These are phyloP conservation scores for Leptosphaerulina australis DNA, from an alignment of 2,329 filamentous ascomycete genomes.

Conservation along the genomic window DNA sequence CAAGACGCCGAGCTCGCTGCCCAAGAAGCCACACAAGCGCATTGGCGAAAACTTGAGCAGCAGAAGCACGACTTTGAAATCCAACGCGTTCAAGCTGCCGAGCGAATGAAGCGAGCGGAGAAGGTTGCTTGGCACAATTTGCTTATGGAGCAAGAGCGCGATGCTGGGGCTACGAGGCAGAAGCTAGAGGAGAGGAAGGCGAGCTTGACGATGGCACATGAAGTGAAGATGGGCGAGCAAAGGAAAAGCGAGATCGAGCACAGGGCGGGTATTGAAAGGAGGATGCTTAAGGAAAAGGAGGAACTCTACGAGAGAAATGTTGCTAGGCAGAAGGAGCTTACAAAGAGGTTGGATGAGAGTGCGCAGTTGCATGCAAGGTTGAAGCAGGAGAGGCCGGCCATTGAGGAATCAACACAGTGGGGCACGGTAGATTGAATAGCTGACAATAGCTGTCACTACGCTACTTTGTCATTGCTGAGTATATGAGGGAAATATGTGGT, in stretches of 20 bases:
- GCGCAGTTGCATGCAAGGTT: conserved; percentile 39
- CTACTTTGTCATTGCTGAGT: neutral
- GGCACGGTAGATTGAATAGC: conserved; percentile 35
- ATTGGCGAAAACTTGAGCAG: conserved; percentile 34
- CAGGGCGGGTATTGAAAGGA: conserved; percentile 32
- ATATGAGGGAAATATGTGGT: neutral
- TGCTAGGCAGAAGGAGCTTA: conserved; percentile 39
- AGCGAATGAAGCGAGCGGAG: conserved; percentile 40
- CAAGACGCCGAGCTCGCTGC: conserved; percentile 35
- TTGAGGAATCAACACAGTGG: conserved; percentile 36
- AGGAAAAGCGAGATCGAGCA: conserved; percentile 38
- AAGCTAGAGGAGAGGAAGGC: conserved; percentile 34
- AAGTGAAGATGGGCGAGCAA: conserved; percentile 32
- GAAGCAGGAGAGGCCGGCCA: conserved; percentile 36
- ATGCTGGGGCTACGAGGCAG: conserved; percentile 27
- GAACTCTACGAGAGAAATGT: conserved; percentile 43
- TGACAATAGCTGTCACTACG: neutral
- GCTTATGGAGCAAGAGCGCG: conserved; percentile 38
- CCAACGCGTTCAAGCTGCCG: conserved; percentile 37
- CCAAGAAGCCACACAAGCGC: conserved; percentile 26
- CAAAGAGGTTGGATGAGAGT: conserved; percentile 39
- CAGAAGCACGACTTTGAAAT: conserved; percentile 43
- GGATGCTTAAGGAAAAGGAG: conserved; percentile 42
- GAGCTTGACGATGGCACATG: conserved; percentile 20
- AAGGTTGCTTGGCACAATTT: conserved; percentile 40